phyloP scores from a whole-genome alignment of 257 asterid species.

The Fraxinus excelsior region DNA sequence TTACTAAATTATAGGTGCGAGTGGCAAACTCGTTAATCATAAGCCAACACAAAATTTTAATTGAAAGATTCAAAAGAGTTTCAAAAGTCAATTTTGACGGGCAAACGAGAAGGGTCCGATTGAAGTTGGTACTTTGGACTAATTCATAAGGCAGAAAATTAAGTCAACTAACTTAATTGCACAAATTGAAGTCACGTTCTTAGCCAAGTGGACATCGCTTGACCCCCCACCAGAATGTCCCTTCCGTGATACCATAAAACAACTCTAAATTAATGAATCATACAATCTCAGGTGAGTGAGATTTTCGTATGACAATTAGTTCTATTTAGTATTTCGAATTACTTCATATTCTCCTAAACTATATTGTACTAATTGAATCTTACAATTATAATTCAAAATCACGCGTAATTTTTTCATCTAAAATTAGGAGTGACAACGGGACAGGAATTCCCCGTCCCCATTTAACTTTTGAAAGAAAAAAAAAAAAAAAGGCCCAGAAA shows the following conservation, averaged over 20 bases:
- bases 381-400: no score
- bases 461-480: no score
- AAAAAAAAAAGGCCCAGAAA: no score
- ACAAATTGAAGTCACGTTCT: background rate
- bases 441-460: no score
- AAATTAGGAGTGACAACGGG: no score
- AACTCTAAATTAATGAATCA: background rate
- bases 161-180: background rate
- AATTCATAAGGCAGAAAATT: background rate
- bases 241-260: background rate
- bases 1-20: no score
- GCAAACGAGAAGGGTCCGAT: background rate
- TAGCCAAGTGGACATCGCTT: background rate
- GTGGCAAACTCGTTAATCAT: background rate
- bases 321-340: no score
- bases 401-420: no score
- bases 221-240: background rate
- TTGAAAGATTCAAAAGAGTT: background rate
- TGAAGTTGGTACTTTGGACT: background rate
- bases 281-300: background rate
- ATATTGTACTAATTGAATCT: no score
- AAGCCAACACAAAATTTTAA: background rate
- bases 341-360: no score
- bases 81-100: background rate
- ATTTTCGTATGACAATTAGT: no score